Conservation (phyloP, 2,329 filamentous ascomycete genomes). For the Aureobasidium mangrovei region DNA sequence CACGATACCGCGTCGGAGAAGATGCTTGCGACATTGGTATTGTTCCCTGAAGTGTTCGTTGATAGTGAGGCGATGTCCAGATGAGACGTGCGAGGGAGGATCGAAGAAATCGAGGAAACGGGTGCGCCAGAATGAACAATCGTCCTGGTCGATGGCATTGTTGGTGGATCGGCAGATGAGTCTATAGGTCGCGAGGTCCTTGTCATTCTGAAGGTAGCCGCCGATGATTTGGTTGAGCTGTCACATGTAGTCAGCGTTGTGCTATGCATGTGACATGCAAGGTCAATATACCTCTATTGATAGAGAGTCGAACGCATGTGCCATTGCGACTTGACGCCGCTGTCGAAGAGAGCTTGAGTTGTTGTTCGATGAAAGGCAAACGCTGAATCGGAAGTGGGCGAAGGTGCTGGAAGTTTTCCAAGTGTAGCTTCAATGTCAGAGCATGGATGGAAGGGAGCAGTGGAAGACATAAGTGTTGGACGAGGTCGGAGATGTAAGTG, state of each 20-base stretch:
- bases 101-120: slow-evolving; percentile 38
- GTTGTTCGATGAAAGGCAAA: background rate
- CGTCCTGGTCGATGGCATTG: slow-evolving; percentile 33
- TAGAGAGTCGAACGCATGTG: slow-evolving; percentile 19
- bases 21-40: slow-evolving; percentile 28
- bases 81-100: slow-evolving; percentile 10
- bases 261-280: slow-evolving; percentile 7
- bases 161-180: slow-evolving; percentile 32
- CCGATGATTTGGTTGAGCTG: slow-evolving; percentile 36
- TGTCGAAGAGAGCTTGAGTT: background rate
- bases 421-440: too few species aligned
- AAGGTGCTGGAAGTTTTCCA: too few species aligned
- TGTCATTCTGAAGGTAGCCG: slow-evolving; percentile 30
- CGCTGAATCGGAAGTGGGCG: too few species aligned
- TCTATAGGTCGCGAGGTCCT: slow-evolving; percentile 36
- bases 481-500: too few species aligned
- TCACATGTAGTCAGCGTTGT: slow-evolving; percentile 3
- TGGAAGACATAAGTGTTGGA: too few species aligned
- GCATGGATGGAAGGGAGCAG: too few species aligned
- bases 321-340: background rate
- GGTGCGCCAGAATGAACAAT: slow-evolving; percentile 39
- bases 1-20: slow-evolving; percentile 21
- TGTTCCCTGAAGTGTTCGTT: slow-evolving; percentile 27
- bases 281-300: slow-evolving; percentile 21
- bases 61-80: slow-evolving; percentile 14